Percentiles rank a stretch among this genome's conserved stretches.
Evolutionary conservation across 2,329 filamentous ascomycete species (phyloP).

Genomic region (Tolypocladium pustulatum): DNA sequence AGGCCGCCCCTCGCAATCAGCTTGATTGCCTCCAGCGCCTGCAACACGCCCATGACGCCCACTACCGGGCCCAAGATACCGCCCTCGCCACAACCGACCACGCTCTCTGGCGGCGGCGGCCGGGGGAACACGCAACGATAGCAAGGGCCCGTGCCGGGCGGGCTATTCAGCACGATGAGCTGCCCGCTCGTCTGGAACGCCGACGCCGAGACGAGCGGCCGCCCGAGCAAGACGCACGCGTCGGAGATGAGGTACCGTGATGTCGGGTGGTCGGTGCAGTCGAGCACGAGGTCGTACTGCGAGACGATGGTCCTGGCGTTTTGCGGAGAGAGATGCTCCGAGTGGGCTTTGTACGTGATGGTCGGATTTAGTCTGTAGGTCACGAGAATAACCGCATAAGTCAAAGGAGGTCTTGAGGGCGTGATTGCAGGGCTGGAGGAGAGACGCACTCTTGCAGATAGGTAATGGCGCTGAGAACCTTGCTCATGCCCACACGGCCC

Average conservation of each 20-base stretch:
- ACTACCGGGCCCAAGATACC: slow-evolving; percentile 90
- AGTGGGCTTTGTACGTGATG: slow-evolving; percentile 52
- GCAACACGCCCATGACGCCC: slow-evolving; percentile 83
- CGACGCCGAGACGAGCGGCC: slow-evolving; percentile 79
- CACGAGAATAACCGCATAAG: no score
- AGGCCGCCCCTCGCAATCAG: slow-evolving; percentile 45
- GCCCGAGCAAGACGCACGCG: slow-evolving; percentile 67
- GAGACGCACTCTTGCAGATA: slow-evolving; percentile 42
- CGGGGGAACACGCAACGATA: slow-evolving; percentile 89
- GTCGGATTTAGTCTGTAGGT: slow-evolving; percentile 60
- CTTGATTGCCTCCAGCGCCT: slow-evolving; percentile 83
- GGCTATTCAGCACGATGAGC: slow-evolving; percentile 78
- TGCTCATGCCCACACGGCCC: slow-evolving; percentile 58
- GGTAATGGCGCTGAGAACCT: slow-evolving; percentile 66
- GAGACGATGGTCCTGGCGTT: slow-evolving; percentile 58
- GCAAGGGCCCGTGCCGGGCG: slow-evolving; percentile 68
- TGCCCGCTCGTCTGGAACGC: slow-evolving; percentile 85
- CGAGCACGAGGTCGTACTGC: slow-evolving; percentile 73
- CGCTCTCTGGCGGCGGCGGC: slow-evolving; percentile 72
- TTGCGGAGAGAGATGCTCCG: slow-evolving; percentile 53
- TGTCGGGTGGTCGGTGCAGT: slow-evolving; percentile 90
- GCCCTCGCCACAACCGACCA: slow-evolving; percentile 83
- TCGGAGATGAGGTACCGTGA: slow-evolving; percentile 91
- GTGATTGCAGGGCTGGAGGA: not conserved
- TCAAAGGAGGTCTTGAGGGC: not conserved